phyloP scores from a whole-genome alignment of 1,284 basidiomycete species.

The Tylopilus orsonianus region DNA sequence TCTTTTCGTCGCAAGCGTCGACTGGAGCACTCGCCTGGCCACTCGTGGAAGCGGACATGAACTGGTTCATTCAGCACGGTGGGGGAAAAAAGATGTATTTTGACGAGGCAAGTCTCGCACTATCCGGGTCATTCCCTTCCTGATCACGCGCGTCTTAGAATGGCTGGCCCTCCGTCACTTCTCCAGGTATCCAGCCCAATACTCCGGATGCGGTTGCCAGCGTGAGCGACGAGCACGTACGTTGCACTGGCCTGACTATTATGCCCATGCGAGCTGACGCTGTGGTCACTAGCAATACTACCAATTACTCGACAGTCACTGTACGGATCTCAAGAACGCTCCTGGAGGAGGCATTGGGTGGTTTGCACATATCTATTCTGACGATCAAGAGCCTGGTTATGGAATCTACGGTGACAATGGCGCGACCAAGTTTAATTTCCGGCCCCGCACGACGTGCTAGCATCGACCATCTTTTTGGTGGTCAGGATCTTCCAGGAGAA shows the following conservation, averaged over 20 bases:
- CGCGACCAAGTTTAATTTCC: constrained; percentile 55
- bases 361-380: constrained; percentile 78
- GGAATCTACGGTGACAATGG: constrained; percentile 55
- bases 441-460: constrained; percentile 46
- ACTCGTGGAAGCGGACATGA: constrained; percentile 54
- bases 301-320: constrained; percentile 63
- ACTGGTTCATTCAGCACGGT: constrained; percentile 62
- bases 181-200: constrained; percentile 59
- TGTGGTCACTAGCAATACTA: constrained; percentile 43
- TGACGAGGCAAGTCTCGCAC: constrained; percentile 47
- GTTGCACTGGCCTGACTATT: neutral
- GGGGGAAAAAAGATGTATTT: constrained; percentile 72
- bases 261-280: constrained; percentile 18
- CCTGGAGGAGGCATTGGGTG: constrained; percentile 68
- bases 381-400: constrained; percentile 64
- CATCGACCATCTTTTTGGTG: neutral
- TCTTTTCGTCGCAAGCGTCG: constrained; percentile 53
- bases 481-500: constrained; percentile 2
- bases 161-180: constrained; percentile 70
- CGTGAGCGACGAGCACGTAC: constrained; percentile 56
- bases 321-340: constrained; percentile 57
- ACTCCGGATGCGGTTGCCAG: constrained; percentile 50
- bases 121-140: neutral
- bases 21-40: constrained; percentile 51
- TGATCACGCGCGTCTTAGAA: constrained; percentile 44